These are phyloP conservation scores for Dimargaris cristalligena DNA, from an alignment of 192 early-diverging fungal genomes.

Conservation along the genomic window DNA sequence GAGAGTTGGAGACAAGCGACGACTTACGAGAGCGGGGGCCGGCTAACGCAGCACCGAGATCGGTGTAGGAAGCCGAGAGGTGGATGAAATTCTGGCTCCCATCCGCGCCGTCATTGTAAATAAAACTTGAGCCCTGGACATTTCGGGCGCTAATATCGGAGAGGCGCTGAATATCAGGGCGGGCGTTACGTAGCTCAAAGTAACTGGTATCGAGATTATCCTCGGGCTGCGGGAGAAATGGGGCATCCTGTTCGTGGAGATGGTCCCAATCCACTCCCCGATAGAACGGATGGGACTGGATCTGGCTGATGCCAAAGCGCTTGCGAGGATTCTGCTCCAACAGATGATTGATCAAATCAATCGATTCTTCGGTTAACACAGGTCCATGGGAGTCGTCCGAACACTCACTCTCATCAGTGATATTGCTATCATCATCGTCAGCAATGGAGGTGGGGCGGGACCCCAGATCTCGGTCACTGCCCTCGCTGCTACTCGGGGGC, in stretches of 20 bases:
- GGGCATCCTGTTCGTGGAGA: slow-evolving; percentile 57
- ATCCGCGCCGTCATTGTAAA: neutral
- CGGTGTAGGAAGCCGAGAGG: slow-evolving; percentile 1
- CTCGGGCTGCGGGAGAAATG: slow-evolving; percentile 67
- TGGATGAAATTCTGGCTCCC: neutral
- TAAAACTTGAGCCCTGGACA: neutral
- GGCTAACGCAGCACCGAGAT: neutral
- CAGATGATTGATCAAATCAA: slow-evolving; percentile 54
- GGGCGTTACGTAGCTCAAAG: slow-evolving; percentile 67
- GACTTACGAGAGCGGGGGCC: slow-evolving; percentile 5
- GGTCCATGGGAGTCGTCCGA: neutral
- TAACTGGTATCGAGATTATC: slow-evolving; percentile 82
- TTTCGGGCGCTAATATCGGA: slow-evolving; percentile 40
- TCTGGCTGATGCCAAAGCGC: slow-evolving; percentile 41
- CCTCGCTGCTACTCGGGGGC: neutral
- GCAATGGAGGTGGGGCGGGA: neutral
- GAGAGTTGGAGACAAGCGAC: neutral
- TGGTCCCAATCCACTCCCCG: slow-evolving; percentile 57
- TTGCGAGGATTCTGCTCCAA: slow-evolving; percentile 53
- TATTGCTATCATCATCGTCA: neutral
- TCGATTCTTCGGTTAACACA: slow-evolving; percentile 29
- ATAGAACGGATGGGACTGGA: slow-evolving; percentile 61
- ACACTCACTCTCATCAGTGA: neutral
- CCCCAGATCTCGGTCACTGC: neutral
- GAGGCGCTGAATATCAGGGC: slow-evolving; percentile 62